phyloP scores from a whole-genome alignment of 208 protist genomes.

The Acanthamoeba castellanii region DNA sequence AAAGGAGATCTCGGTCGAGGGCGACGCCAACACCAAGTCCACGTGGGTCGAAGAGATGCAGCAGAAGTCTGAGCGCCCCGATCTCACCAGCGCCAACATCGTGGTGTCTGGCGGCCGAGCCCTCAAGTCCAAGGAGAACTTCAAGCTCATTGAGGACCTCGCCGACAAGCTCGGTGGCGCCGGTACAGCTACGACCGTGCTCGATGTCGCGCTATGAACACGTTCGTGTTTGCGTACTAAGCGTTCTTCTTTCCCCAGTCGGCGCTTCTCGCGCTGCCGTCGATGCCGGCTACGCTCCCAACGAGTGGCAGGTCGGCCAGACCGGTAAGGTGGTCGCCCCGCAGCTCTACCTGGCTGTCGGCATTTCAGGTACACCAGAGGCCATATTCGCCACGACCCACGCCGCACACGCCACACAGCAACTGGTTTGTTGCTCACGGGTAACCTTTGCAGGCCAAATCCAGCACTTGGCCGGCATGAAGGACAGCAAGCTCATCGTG shows the following conservation, averaged over 20 bases:
- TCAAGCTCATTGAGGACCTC: constrained; percentile 96
- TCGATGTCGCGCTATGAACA: background rate
- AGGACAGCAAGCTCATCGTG: constrained; percentile 97
- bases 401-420: too few relatives aligned
- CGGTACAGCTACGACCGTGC: constrained; percentile 78
- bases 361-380: constrained; percentile 88
- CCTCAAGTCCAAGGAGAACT: constrained; percentile 98
- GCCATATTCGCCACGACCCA: background rate
- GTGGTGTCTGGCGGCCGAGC: constrained; percentile 96
- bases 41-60: constrained; percentile 82
- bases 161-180: constrained; percentile 95
- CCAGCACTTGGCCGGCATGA: constrained; percentile 98
- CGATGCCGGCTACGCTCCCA: constrained; percentile 92
- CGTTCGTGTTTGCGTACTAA: background rate
- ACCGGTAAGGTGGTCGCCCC: constrained; percentile 99
- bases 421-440: background rate
- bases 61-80: constrained; percentile 93
- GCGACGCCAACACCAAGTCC: constrained; percentile 75
- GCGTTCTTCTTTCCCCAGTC: constrained; percentile 74
- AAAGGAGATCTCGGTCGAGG: constrained; percentile 61
- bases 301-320: constrained; percentile 98
- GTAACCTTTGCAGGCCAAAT: constrained; percentile 92
- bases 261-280: constrained; percentile 98
- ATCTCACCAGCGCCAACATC: constrained; percentile 93
- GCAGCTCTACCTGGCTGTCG: constrained; percentile 97